These are phyloP conservation scores for Sordariomycetes sp. DNA, from an alignment of 2,329 filamentous ascomycete species.

Conservation along the genomic window DNA sequence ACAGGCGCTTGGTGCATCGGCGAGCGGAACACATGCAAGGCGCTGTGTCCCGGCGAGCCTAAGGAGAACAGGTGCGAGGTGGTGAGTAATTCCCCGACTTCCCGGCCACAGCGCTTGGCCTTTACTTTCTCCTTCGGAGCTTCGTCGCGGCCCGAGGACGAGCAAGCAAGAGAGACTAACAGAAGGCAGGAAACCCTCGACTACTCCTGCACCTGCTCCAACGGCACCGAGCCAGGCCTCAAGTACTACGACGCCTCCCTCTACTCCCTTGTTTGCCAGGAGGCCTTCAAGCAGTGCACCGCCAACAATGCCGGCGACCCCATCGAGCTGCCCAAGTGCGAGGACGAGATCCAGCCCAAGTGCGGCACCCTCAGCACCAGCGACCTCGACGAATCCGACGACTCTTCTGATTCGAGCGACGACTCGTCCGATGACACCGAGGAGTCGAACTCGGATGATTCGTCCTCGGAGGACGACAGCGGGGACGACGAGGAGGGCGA, in stretches of 20 bases:
- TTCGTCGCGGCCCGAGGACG: background rate
- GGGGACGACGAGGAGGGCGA: background rate
- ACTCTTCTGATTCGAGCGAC: background rate
- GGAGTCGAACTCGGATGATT: background rate
- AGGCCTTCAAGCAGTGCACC: slow-evolving; percentile 37
- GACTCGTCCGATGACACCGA: background rate
- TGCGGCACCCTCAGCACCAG: slow-evolving; percentile 2
- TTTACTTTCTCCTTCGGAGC: background rate
- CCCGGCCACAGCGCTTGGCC: background rate
- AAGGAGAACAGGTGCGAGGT: slow-evolving; percentile 3
- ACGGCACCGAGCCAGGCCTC: slow-evolving; percentile 39
- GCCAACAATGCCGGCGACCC: slow-evolving; percentile 26
- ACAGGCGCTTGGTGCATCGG: slow-evolving; percentile 4
- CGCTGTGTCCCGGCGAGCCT: background rate
- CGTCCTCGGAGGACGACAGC: background rate
- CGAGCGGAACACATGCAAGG: slow-evolving; percentile 3
- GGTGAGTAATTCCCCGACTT: background rate
- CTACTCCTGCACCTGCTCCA: slow-evolving; percentile 39
- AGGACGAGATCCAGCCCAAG: slow-evolving; percentile 3
- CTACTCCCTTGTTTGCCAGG: slow-evolving; percentile 38
- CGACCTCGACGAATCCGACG: background rate
- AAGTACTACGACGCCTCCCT: slow-evolving; percentile 43
- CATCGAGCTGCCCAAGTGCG: slow-evolving; percentile 28
- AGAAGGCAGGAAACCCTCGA: slow-evolving; percentile 24
- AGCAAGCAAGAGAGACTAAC: background rate